Evolutionary conservation across 1,139 yeast genomes (phyloP), one percentile per base, ranked within the genome.

Genomic region (Saccharomycopsis phalli): DNA sequence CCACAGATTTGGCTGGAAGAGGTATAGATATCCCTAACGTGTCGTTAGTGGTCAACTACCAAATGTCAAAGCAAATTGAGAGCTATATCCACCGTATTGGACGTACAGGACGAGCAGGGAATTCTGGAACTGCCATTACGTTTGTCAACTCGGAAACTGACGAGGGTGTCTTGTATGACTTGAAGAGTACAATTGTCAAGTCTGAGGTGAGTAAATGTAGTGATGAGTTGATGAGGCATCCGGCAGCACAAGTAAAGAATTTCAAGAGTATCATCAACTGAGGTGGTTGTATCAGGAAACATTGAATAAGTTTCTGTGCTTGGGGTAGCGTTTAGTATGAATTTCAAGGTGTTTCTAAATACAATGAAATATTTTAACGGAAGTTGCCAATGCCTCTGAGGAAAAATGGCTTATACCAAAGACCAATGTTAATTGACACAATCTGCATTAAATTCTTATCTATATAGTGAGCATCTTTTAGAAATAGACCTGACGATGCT

Each of bases 1-100:
- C 96, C 8, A 91, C 98, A 0, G 96, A 91, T 54, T 88, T 91
- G 40, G 97, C 97, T 1, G 95, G 96, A 4, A 76, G 98, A 64
- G 98, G 98, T 60, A 78, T 91, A 46, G 97, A 91, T 60, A 77
- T 91, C 14, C 81, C 91, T 0, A 73, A 83, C 51, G 94, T 91
- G 7, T 74, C 93, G 0, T 59, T 88, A 34, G 97, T 91, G 5
- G 61, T 88, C 13, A 91, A 91, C 58, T 87, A 71, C 54, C 95
- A 88, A 53, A 81, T 88, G 93, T 65, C 87, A 11, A 71, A 68
- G 45, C 67, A 68, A 34, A 73, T 86, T 38, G 95, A 87, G 47
- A 88, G 82, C 47, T 91, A 87, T 53, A 75, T 91, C 23, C 98
- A 91, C 59, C 69, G 97, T 54, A 82, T 91, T 41, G 98, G 98